These are phyloP conservation scores for Aspergillus udagawae DNA, from an alignment of 2,329 filamentous ascomycete species.

Conservation along the genomic window DNA sequence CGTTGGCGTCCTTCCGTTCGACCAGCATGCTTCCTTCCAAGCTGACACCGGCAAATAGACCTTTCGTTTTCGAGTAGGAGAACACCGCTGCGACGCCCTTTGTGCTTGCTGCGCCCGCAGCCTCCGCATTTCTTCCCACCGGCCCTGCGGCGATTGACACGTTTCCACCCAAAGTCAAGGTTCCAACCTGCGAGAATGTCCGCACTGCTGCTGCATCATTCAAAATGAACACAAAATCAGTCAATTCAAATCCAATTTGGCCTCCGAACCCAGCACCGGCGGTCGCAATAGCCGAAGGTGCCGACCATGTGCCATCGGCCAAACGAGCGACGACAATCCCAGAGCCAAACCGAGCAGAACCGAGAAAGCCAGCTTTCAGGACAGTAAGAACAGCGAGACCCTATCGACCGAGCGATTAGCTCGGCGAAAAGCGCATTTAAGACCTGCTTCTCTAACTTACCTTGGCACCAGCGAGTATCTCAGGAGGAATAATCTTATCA, in stretches of 20 bases:
- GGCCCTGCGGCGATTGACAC: slow-evolving; percentile 94
- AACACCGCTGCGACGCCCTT: slow-evolving; percentile 89
- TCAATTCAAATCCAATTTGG: slow-evolving; percentile 50
- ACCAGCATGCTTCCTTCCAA: slow-evolving; percentile 90
- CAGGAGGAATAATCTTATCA: slow-evolving; percentile 93
- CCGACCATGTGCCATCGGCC: slow-evolving; percentile 47
- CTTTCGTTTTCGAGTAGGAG: slow-evolving; percentile 97
- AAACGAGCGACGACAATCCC: slow-evolving; percentile 48
- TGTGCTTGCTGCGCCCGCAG: slow-evolving; percentile 86
- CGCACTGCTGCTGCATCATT: slow-evolving; percentile 87
- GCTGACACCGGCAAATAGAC: slow-evolving; percentile 90
- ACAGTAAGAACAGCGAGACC: slow-evolving; percentile 49
- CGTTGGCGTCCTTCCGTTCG: slow-evolving; percentile 92
- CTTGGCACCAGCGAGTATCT: slow-evolving; percentile 87
- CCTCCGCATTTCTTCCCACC: slow-evolving; percentile 90
- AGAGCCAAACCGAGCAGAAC: slow-evolving; percentile 48
- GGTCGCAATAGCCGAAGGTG: slow-evolving; percentile 47
- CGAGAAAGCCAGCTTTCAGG: slow-evolving; percentile 48
- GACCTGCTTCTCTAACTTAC: slow-evolving; percentile 40
- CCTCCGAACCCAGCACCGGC: slow-evolving; percentile 49
- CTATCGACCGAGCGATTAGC: slow-evolving; percentile 24
- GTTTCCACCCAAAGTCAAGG: slow-evolving; percentile 89
- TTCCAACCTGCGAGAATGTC: slow-evolving; percentile 89
- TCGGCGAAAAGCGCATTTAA: not conserved
- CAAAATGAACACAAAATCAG: slow-evolving; percentile 89